These are phyloP conservation scores for Aspergillus sp. DNA, from an alignment of 2,329 filamentous ascomycete species.

Conservation along the genomic window DNA sequence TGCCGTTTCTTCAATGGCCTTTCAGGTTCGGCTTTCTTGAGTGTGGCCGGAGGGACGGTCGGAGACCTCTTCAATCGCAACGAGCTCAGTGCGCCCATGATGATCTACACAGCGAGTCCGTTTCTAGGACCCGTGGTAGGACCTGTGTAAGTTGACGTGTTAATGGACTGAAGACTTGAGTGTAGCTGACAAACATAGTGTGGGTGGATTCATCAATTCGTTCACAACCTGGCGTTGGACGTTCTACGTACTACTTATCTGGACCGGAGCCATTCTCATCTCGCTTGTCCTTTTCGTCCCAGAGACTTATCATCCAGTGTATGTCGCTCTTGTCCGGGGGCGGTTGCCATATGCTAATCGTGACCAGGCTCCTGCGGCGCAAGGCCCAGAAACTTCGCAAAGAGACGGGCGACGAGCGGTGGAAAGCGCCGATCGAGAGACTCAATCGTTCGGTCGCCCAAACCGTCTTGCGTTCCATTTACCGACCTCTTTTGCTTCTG, in stretches of 20 bases:
- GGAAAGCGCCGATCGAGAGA: slow-evolving; percentile 74
- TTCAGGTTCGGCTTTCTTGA: slow-evolving; percentile 53
- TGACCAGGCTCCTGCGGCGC: slow-evolving; percentile 56
- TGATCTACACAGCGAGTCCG: slow-evolving; percentile 67
- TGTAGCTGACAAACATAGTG: slow-evolving; percentile 21
- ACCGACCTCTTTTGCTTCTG: slow-evolving; percentile 73
- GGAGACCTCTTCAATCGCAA: slow-evolving; percentile 71
- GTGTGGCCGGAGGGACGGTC: slow-evolving; percentile 79
- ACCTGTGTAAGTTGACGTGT: slow-evolving; percentile 40
- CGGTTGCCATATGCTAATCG: not conserved
- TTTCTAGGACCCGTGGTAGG: slow-evolving; percentile 59
- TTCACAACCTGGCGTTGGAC: slow-evolving; percentile 75
- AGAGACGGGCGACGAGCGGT: slow-evolving; percentile 74
- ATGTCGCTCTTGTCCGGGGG: slow-evolving; percentile 14
- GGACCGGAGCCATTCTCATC: slow-evolving; percentile 64
- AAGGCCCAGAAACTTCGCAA: slow-evolving; percentile 70
- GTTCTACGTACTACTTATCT: slow-evolving; percentile 82
- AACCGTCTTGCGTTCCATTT: slow-evolving; percentile 58
- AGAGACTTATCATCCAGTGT: slow-evolving; percentile 73
- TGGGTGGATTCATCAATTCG: slow-evolving; percentile 79
- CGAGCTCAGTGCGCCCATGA: slow-evolving; percentile 77
- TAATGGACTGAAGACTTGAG: not conserved
- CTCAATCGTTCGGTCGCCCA: slow-evolving; percentile 62
- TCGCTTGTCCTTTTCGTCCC: slow-evolving; percentile 72
- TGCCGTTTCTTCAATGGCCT: slow-evolving; percentile 65